These are phyloP conservation scores for Cladosporium sp. DNA, from an alignment of 2,329 filamentous ascomycete genomes.

Conservation along the genomic window DNA sequence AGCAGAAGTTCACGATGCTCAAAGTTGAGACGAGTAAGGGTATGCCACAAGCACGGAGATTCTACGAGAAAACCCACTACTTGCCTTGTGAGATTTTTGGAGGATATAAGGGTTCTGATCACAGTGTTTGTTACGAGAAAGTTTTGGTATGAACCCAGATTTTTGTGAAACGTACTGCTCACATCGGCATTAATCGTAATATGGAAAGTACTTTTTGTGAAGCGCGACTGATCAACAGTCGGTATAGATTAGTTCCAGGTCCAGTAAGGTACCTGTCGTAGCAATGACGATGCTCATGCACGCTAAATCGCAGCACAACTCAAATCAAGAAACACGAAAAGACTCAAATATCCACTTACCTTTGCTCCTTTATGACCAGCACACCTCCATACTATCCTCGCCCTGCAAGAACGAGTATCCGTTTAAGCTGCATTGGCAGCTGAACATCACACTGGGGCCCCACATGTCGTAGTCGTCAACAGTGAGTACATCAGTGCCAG, in stretches of 20 bases:
- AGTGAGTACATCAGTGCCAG: slow-evolving; percentile 11
- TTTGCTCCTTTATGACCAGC: neutral
- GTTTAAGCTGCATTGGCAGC: neutral
- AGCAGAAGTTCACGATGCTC: neutral
- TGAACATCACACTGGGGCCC: neutral
- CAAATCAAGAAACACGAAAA: neutral
- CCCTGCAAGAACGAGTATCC: slow-evolving; percentile 6
- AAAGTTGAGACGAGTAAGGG: slow-evolving; percentile 10
- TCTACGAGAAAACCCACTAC: slow-evolving; percentile 9
- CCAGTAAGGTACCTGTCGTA: neutral
- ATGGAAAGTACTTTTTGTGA: neutral
- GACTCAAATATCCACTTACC: neutral
- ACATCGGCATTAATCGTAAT: neutral
- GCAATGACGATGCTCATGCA: neutral
- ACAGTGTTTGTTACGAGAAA: slow-evolving; percentile 2
- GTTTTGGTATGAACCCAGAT: neutral
- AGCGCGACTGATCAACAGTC: neutral
- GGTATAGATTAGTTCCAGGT: neutral
- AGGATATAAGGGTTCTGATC: neutral
- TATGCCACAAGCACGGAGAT: slow-evolving; percentile 1
- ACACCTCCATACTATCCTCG: neutral
- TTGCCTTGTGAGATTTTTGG: slow-evolving; percentile 4
- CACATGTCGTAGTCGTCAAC: slow-evolving; percentile 7
- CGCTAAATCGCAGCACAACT: neutral
- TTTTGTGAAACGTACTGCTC: neutral